Conservation (phyloP, 768 basidiomycete genomes). For the Thelephora ganbajun region DNA sequence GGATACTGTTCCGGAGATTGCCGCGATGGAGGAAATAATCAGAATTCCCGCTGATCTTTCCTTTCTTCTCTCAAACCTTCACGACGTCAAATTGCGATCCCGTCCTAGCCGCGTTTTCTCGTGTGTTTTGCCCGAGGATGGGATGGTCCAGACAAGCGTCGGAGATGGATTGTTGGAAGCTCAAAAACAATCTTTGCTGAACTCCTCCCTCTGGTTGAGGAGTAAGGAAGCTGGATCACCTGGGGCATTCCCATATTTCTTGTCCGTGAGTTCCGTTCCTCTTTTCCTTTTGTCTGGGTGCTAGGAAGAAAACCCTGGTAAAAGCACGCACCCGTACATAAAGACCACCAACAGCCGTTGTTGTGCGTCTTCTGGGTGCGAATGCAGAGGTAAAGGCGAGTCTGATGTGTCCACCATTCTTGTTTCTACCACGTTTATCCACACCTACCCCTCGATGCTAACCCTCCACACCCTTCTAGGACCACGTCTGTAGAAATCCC, state of each 20-base stretch:
- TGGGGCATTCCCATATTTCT: constrained; percentile 57
- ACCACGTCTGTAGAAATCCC: no score
- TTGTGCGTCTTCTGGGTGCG: constrained; percentile 36
- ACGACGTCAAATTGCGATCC: constrained; percentile 60
- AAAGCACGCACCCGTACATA: constrained; percentile 60
- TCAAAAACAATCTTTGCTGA: constrained; percentile 94
- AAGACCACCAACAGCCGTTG: constrained; percentile 23
- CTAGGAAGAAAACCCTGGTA: constrained; percentile 83
- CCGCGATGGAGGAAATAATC: neutral
- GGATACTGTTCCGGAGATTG: neutral
- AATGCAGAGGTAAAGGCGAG: constrained; percentile 81
- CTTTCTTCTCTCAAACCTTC: constrained; percentile 13
- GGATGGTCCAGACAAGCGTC: constrained; percentile 87
- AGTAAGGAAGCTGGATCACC: constrained; percentile 87
- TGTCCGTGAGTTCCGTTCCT: neutral
- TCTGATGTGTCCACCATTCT: constrained; percentile 36
- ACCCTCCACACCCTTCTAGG: no score
- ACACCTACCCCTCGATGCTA: neutral
- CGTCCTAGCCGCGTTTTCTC: constrained; percentile 31
- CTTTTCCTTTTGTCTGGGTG: constrained; percentile 19
- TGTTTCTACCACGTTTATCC: constrained; percentile 1
- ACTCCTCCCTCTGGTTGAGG: constrained; percentile 85
- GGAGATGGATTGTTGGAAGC: constrained; percentile 45
- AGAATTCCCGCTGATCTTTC: constrained; percentile 5
- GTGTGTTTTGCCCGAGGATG: constrained; percentile 32